Conservation (phyloP, 108 stramenopile genomes). For the Stephanodiscus triporus region DNA sequence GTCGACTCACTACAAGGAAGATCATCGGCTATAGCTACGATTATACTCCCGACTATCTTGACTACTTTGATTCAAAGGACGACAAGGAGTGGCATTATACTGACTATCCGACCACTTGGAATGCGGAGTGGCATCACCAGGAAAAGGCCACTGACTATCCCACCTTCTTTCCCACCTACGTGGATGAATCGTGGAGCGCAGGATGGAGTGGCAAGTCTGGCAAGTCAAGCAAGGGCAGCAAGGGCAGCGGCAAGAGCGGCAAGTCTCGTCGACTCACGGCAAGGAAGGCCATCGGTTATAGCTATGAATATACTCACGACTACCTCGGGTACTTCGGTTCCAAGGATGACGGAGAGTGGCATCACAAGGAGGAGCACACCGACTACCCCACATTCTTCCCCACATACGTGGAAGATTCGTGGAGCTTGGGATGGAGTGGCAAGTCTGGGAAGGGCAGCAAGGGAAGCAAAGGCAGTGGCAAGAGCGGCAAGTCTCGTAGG, state of each 20-base stretch:
- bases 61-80: background rate
- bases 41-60: background rate
- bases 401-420: too few relatives aligned
- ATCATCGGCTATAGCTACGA: background rate
- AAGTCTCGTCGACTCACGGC: background rate
- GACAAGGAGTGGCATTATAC: background rate
- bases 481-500: conserved; percentile 7
- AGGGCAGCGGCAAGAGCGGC: background rate
- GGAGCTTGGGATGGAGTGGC: background rate
- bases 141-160: background rate
- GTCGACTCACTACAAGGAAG: background rate
- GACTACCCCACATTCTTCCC: too few relatives aligned
- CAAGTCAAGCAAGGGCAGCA: background rate
- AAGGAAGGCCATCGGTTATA: background rate
- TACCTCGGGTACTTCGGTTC: background rate
- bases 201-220: background rate
- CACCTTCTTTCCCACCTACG: background rate
- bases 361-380: too few relatives aligned
- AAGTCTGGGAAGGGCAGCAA: background rate
- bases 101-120: background rate
- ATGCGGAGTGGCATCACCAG: background rate
- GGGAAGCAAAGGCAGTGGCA: background rate
- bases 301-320: background rate
- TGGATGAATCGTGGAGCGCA: background rate
- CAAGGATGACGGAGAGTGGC: too few relatives aligned